Evolutionary conservation across 2,329 filamentous ascomycete species (phyloP), one percentile per base, ranked within the genome.

Genomic region (Stachybotrys chartarum): DNA sequence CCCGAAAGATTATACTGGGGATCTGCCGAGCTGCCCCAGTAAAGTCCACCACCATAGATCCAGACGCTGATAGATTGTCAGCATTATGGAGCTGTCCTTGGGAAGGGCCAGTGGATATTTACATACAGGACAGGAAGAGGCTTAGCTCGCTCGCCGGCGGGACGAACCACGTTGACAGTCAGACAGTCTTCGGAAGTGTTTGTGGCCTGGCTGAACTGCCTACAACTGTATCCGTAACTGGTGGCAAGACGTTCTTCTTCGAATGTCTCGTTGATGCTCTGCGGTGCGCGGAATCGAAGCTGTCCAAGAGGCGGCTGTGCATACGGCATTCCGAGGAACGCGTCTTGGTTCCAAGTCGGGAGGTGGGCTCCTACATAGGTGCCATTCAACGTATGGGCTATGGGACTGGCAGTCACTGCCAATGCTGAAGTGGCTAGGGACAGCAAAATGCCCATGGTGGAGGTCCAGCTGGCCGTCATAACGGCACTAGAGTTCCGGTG

Each of bases 31-130:
- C 75, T 72, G 1, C 83, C 83, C 35, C 73, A 69, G 53, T 71
- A 76, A 6, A 82, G 74, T 2, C 79, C 80, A 35, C 81, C 82
- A 12, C 80, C 75, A 59, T 85, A 81, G 30, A 87, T 81, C 83
- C 84, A 88, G 11, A 66, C 64, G 7, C 63, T 65, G 17, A 14
- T 7, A 1, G 51, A 18, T 18, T 24, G 32, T 52, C 14, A 42
- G 50, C 18, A 18, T 51, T 17, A n/a, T 42, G 32, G 10, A 6
- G 32, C 14, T 35, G 6, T 18, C 4, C 24, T 24, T 24, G 24
- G 24, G 24, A 12, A 6, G 6, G 42, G 31, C 39, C 30, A 10
- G 5, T 3, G 8, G 35, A 3, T 10, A n/a, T 11, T 42, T 3
- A 42, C 50, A 4, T 54, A 48, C 63, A 64, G 45, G 3, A 78